Evolutionary conservation across 2,329 filamentous ascomycete species (phyloP).

Genomic region (Moelleriella libera): DNA sequence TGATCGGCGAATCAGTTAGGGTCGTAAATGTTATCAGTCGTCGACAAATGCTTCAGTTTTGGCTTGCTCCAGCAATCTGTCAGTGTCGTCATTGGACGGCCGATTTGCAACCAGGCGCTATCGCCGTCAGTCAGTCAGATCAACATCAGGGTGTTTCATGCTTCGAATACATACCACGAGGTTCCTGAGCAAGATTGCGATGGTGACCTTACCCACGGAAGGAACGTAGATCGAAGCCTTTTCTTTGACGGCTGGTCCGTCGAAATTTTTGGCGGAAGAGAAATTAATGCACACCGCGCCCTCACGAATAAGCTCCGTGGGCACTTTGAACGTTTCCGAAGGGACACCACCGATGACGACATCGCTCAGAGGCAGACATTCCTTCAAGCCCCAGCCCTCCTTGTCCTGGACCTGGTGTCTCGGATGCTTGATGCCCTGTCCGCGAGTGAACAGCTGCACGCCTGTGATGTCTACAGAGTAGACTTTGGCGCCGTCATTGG

Average conservation of each 20-base stretch:
- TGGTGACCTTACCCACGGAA: slow-evolving; percentile 94
- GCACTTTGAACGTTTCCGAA: slow-evolving; percentile 77
- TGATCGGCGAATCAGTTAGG: background rate
- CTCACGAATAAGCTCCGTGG: slow-evolving; percentile 66
- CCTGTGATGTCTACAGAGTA: slow-evolving; percentile 91
- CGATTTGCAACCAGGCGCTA: slow-evolving; percentile 40
- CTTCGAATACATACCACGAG: slow-evolving; percentile 50
- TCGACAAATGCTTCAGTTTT: slow-evolving; percentile 27
- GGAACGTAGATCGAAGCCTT: slow-evolving; percentile 95
- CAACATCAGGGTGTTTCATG: background rate
- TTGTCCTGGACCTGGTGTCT: slow-evolving; percentile 81
- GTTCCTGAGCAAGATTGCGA: slow-evolving; percentile 80
- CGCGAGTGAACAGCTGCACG: slow-evolving; percentile 83
- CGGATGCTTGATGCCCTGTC: slow-evolving; percentile 70
- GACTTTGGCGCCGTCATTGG: slow-evolving; percentile 90
- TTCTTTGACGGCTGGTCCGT: slow-evolving; percentile 71
- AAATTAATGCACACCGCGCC: slow-evolving; percentile 99
- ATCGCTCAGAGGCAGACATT: slow-evolving; percentile 78
- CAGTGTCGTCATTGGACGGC: slow-evolving; percentile 21
- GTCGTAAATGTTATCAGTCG: slow-evolving; percentile 10
- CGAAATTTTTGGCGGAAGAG: slow-evolving; percentile 89
- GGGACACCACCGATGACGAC: slow-evolving; percentile 93
- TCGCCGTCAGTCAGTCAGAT: slow-evolving; percentile 9
- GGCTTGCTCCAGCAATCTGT: slow-evolving; percentile 20
- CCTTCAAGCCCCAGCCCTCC: slow-evolving; percentile 62